These are phyloP conservation scores for Chenopodium formosanum DNA, from an alignment of 148 eudicot species.

Conservation along the genomic window DNA sequence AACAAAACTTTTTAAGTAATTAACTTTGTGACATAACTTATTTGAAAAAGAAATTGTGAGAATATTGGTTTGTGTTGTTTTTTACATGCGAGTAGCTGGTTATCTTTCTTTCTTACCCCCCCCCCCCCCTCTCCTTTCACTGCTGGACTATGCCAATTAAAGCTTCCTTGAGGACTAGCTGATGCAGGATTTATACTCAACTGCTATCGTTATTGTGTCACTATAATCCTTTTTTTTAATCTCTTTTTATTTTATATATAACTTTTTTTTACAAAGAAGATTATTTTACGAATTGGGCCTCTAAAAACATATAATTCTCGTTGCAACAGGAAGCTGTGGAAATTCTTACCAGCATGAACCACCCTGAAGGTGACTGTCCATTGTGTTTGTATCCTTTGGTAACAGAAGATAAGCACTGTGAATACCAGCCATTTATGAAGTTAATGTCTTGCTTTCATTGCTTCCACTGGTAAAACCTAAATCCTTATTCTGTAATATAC, in stretches of 20 bases:
- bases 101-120: not conserved
- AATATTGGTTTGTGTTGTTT: not conserved
- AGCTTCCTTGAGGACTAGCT: not conserved
- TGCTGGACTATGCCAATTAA: not conserved
- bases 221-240: not conserved
- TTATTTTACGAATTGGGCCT: not conserved
- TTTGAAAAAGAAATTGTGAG: not conserved
- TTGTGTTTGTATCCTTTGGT: slow-evolving; percentile 82
- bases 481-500: slow-evolving; percentile 1
- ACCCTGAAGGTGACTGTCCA: slow-evolving; percentile 94
- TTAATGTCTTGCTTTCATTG: slow-evolving; percentile 98
- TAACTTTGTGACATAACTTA: not conserved
- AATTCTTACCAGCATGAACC: slow-evolving; percentile 78
- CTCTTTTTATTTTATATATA: too few species aligned
- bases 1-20: not conserved
- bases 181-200: not conserved
- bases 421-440: slow-evolving; percentile 71
- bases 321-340: slow-evolving; percentile 81
- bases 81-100: not conserved
- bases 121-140: not conserved
- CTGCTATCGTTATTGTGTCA: not conserved
- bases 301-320: not conserved
- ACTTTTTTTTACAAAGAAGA: not conserved
- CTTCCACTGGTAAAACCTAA: slow-evolving; percentile 69
- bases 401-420: slow-evolving; percentile 45